These are phyloP conservation scores for Nemania bipapillata DNA, from an alignment of 2,329 filamentous ascomycete genomes.

Conservation along the genomic window DNA sequence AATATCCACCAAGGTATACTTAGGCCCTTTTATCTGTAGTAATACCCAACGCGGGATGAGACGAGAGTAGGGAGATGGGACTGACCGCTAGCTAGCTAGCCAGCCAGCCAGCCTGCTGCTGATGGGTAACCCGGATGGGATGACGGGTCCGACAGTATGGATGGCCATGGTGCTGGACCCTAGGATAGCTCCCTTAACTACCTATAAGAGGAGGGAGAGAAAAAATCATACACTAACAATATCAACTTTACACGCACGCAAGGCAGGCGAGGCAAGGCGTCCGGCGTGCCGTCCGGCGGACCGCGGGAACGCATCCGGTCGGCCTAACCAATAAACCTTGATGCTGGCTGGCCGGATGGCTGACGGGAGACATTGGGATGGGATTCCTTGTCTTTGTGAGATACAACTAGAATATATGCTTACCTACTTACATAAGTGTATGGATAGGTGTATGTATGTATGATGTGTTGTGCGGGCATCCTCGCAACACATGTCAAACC, in stretches of 20 bases:
- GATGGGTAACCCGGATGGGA: not conserved
- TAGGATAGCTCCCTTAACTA: too few relatives aligned
- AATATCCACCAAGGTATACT: not conserved
- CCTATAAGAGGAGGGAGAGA: too few relatives aligned
- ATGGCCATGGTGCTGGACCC: not conserved
- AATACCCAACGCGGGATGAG: conserved; percentile 2
- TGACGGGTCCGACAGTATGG: not conserved
- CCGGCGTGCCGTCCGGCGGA: not conserved
- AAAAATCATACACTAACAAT: too few relatives aligned
- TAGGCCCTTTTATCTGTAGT: not conserved
- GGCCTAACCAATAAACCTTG: not conserved
- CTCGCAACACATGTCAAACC: conserved; percentile 20
- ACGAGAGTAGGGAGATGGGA: too few relatives aligned
- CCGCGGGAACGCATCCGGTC: not conserved
- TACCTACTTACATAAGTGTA: not conserved
- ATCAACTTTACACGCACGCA: too few relatives aligned
- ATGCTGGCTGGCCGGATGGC: not conserved
- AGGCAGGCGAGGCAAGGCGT: not conserved
- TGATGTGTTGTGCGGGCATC: conserved; percentile 2
- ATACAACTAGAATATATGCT: not conserved
- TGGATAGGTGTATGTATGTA: conserved; percentile 8
- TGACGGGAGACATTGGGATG: not conserved
- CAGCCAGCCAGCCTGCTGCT: not conserved
- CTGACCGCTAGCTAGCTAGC: too few relatives aligned
- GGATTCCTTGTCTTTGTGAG: not conserved